A percentile compares a stretch with the other conserved stretches of the same genome.
Evolutionary conservation across 2,329 filamentous ascomycete genomes (phyloP).

Genomic region (Periconia sp.): DNA sequence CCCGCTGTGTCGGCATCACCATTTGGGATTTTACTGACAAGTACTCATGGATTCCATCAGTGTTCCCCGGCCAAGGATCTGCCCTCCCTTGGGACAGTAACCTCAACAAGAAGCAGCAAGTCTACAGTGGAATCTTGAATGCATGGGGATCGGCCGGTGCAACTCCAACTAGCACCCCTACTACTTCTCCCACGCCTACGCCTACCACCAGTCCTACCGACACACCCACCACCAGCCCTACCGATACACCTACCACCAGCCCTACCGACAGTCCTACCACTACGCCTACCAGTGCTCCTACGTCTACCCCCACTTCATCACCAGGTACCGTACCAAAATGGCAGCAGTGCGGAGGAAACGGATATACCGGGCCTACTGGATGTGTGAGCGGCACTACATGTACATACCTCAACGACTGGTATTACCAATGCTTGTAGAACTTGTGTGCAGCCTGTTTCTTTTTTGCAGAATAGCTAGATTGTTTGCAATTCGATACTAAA

Average conservation of each 20-base stretch:
- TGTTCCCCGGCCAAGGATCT: conserved; percentile 46
- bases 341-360: conserved; percentile 49
- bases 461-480: background rate
- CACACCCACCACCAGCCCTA: background rate
- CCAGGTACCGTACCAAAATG: conserved; percentile 18
- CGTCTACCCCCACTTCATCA: background rate
- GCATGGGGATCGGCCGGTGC: conserved; percentile 13
- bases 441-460: background rate
- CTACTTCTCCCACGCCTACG: background rate
- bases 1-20: conserved; percentile 62
- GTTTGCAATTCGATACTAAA: background rate
- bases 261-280: background rate
- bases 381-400: conserved; percentile 47
- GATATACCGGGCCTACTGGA: conserved; percentile 43
- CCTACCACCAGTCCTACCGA: background rate
- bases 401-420: conserved; percentile 47
- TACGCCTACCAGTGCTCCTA: background rate
- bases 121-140: conserved; percentile 24
- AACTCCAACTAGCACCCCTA: background rate
- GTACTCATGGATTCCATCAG: conserved; percentile 49
- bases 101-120: conserved; percentile 45
- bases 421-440: conserved; percentile 12
- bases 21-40: conserved; percentile 57
- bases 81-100: conserved; percentile 52
- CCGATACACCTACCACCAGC: background rate